Conservation (phyloP, 2,329 filamentous ascomycete species). For the Calonectria pseudoturangicola region DNA sequence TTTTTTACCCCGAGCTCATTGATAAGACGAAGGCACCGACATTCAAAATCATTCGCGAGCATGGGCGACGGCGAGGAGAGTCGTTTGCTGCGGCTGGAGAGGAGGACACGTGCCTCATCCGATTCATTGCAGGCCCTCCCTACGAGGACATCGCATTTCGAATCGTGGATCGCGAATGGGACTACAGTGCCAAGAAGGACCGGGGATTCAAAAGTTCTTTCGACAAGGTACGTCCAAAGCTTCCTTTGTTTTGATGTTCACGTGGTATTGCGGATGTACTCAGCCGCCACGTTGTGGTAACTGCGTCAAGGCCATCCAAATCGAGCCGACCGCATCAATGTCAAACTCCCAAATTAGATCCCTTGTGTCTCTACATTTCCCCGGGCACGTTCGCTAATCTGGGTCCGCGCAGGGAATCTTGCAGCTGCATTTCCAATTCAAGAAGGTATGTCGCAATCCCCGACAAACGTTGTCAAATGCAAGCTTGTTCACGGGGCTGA, state of each 20-base stretch:
- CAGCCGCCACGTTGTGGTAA: conserved; percentile 36
- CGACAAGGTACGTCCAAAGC: conserved; percentile 84
- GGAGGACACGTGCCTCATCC: conserved; percentile 96
- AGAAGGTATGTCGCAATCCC: conserved; percentile 80
- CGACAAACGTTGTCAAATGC: neutral
- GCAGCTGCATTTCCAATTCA: conserved; percentile 98
- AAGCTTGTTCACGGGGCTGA: conserved; percentile 4
- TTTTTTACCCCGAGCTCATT: conserved; percentile 98
- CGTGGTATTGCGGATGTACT: conserved; percentile 39
- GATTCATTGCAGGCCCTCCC: conserved; percentile 94
- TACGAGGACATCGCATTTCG: conserved; percentile 98
- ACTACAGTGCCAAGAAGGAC: conserved; percentile 96
- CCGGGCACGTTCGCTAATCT: conserved; percentile 46
- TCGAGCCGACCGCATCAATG: conserved; percentile 38
- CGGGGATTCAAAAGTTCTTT: conserved; percentile 97
- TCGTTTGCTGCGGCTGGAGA: conserved; percentile 95
- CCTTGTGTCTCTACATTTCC: conserved; percentile 32
- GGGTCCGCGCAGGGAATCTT: conserved; percentile 83
- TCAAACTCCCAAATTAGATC: conserved; percentile 34
- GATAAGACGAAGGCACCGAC: conserved; percentile 96
- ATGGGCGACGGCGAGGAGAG: conserved; percentile 91
- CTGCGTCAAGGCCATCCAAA: conserved; percentile 36
- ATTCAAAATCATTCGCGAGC: conserved; percentile 95
- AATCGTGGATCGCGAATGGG: conserved; percentile 99
- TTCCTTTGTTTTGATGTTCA: conserved; percentile 43